Conservation (phyloP, 2,329 filamentous ascomycete genomes). For the Blumeria graminis region DNA sequence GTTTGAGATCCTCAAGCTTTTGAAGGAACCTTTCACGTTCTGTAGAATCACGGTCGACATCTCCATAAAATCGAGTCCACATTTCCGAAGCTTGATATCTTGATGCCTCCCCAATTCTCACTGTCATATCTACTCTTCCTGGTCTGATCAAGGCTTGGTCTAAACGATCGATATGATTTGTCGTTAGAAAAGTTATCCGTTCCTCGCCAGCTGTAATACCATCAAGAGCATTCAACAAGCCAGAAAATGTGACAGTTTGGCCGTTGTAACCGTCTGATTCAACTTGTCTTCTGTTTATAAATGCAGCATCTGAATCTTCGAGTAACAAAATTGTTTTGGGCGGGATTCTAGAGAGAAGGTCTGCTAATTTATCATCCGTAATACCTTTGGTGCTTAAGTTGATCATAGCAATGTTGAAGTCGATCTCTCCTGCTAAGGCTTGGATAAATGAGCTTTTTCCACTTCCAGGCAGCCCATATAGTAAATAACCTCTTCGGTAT, state of each 20-base stretch:
- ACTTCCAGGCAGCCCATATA: slow-evolving; percentile 52
- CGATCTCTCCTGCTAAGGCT: slow-evolving; percentile 51
- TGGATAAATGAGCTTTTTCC: slow-evolving; percentile 90
- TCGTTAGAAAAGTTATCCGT: slow-evolving; percentile 81
- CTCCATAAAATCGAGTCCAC: slow-evolving; percentile 89
- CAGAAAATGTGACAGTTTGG: slow-evolving; percentile 51
- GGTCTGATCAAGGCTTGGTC: slow-evolving; percentile 72
- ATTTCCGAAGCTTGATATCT: slow-evolving; percentile 63
- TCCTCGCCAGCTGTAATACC: slow-evolving; percentile 90
- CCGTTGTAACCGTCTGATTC: slow-evolving; percentile 12
- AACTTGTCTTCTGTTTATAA: slow-evolving; percentile 35
- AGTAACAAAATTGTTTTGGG: slow-evolving; percentile 28
- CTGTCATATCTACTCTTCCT: slow-evolving; percentile 80
- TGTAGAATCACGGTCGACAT: slow-evolving; percentile 40
- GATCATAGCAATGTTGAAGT: slow-evolving; percentile 27
- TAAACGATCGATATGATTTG: slow-evolving; percentile 76
- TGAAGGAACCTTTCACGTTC: slow-evolving; percentile 45
- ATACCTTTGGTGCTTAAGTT: slow-evolving; percentile 22
- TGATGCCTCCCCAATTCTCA: slow-evolving; percentile 71
- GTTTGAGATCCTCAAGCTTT: slow-evolving; percentile 41
- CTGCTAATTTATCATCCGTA: slow-evolving; percentile 34
- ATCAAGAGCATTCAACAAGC: slow-evolving; percentile 63
- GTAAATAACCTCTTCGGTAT: slow-evolving; percentile 53
- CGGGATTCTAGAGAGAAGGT: slow-evolving; percentile 26
- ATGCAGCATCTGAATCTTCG: slow-evolving; percentile 29